Evolutionary conservation across 2,329 filamentous ascomycete genomes (phyloP), one percentile per base, ranked within the genome.

Genomic region (Stagonosporopsis vannaccii): DNA sequence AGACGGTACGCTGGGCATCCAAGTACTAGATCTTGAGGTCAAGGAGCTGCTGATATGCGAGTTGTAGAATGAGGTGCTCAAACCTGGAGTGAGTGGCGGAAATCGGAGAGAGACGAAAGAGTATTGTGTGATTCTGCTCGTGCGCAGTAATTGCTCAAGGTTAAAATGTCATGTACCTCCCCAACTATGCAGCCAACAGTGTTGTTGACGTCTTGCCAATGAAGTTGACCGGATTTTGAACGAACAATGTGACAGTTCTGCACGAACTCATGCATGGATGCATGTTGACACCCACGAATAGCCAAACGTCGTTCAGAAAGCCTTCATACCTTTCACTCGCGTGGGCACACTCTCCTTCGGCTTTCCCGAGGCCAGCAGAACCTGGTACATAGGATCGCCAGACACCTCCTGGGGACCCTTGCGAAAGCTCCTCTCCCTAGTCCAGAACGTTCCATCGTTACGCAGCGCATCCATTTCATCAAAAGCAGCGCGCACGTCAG

Each of bases 291-390:
- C 30, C 30, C 30, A 32, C 12, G 15, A 32, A 5, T 32, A n/a
- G 15, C 15, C 30, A 4, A 8, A 5, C 4, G 30, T 32, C 26
- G 19, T 32, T 41, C 19, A 37, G 15, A 37, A 44, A 7, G 17
- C 20, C 11, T 37, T 47, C 45, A 59, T 61, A 33, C 60, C 60
- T 42, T n/a, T 56, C 12, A 69, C 60, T 30, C 60, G 65, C 23
- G 62, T 61, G 25, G 62, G 69, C 65, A 68, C 68, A 2, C 64
- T 68, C 55, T 65, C 66, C 47, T 61, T 70, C 33, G 59, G 65
- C 56, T 66, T 75, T 51, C 50, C 63, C 23, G 61, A 69, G 51
- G 59, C 67, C 7, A 66, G 53, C n/a, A 32, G 6, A n/a, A 32
- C 13, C 30, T 32, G 30, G 30, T 32, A 32, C 30, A 67, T 68